Evolutionary conservation across 768 basidiomycete genomes (phyloP).

Genomic region (Melanogaster broomeanus): DNA sequence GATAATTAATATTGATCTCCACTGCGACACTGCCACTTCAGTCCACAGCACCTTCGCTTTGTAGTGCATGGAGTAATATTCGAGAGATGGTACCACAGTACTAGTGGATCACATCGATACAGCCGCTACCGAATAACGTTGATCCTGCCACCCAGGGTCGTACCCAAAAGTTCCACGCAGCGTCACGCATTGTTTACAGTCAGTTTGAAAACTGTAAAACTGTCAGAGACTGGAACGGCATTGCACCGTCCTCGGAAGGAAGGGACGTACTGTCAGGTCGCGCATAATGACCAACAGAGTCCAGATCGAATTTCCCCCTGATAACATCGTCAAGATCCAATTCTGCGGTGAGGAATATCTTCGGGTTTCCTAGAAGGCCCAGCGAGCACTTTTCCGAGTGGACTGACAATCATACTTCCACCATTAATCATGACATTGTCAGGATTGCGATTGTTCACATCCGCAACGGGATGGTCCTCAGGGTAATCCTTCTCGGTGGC

Average conservation of each 20-base stretch:
- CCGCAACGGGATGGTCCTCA: conserved; percentile 43
- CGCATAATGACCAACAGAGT: conserved; percentile 63
- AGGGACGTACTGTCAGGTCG: conserved; percentile 51
- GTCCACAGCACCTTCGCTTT: too few species aligned
- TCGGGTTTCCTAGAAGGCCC: conserved; percentile 57
- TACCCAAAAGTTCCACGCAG: not conserved
- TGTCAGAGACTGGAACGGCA: not conserved
- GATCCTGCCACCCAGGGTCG: not conserved
- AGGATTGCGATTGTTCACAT: conserved; percentile 37
- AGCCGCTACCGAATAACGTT: not conserved
- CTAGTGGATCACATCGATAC: not conserved
- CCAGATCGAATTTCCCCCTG: conserved; percentile 63
- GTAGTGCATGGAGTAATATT: not conserved
- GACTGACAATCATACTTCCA: conserved; percentile 60
- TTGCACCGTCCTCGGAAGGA: not conserved
- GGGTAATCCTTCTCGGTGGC: conserved; percentile 57
- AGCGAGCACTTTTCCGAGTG: conserved; percentile 57
- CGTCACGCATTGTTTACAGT: conserved; percentile 6
- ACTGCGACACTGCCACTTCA: too few species aligned
- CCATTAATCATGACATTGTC: conserved; percentile 61
- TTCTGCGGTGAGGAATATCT: conserved; percentile 56
- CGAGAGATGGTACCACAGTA: not conserved
- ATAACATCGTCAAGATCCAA: conserved; percentile 59
- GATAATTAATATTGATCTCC: too few species aligned
- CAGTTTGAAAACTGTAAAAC: conserved; percentile 30